Evolutionary conservation across 2,329 filamentous ascomycete genomes (phyloP).

Genomic region (Ophiostoma himal-ulmi): DNA sequence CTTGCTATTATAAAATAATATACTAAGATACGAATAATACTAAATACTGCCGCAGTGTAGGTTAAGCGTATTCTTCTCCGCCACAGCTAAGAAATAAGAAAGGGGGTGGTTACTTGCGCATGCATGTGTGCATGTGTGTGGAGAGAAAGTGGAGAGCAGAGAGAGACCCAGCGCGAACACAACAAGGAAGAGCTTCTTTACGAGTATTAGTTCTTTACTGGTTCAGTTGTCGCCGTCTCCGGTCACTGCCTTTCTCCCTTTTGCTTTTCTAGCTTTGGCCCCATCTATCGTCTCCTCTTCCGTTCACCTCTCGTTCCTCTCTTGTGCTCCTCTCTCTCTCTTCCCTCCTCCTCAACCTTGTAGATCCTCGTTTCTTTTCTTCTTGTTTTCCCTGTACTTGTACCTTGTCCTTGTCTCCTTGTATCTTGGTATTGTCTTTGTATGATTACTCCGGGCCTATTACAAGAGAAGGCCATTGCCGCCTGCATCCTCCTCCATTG

Average conservation of each 20-base stretch:
- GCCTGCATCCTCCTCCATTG: not conserved
- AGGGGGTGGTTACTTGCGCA: conserved; percentile 1
- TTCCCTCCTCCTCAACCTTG: not conserved
- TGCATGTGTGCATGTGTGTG: not conserved
- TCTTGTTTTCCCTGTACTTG: not conserved
- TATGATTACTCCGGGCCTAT: not conserved
- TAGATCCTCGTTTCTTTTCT: conserved; percentile 11
- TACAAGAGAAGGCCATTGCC: not conserved
- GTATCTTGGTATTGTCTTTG: not conserved
- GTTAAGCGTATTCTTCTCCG: not conserved
- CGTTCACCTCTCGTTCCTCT: not conserved
- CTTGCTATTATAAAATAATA: not conserved
- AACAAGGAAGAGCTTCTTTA: conserved; percentile 7
- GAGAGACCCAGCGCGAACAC: conserved; percentile 5
- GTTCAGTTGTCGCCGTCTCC: conserved; percentile 3
- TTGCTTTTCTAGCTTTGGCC: conserved; percentile 10
- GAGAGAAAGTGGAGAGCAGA: conserved; percentile 9
- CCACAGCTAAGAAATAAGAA: not conserved
- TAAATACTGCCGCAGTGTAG: not conserved
- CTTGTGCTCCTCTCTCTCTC: not conserved
- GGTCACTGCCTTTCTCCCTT: not conserved
- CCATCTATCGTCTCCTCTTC: not conserved
- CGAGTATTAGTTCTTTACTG: not conserved
- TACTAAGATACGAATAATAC: not conserved
- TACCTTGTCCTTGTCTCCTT: not conserved